These are phyloP conservation scores for Myxozyma neotropica DNA, from an alignment of 805 yeast species.

Conservation along the genomic window DNA sequence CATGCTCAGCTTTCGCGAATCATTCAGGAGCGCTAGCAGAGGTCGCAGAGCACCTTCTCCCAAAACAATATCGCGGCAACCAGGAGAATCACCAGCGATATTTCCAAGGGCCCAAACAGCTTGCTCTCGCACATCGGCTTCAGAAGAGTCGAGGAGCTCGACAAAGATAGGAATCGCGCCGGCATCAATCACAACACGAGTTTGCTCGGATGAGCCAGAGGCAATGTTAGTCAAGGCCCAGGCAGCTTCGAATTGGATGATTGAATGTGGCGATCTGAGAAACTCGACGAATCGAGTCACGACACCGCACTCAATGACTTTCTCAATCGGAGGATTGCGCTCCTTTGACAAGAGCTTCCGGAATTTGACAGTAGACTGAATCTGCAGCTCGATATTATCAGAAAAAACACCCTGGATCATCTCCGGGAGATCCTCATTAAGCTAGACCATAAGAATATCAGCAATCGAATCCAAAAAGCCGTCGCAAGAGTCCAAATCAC, in stretches of 20 bases:
- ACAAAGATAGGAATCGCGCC: slow-evolving; percentile 95
- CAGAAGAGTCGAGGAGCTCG: slow-evolving; percentile 72
- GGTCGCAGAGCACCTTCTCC: slow-evolving; percentile 87
- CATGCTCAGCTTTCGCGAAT: slow-evolving; percentile 77
- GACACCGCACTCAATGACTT: slow-evolving; percentile 90
- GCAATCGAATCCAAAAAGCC: neutral
- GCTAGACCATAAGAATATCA: slow-evolving; percentile 34
- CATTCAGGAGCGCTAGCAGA: slow-evolving; percentile 72
- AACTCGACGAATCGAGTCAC: slow-evolving; percentile 88
- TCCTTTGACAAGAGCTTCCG: slow-evolving; percentile 93
- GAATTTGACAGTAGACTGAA: slow-evolving; percentile 88
- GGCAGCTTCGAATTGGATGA: slow-evolving; percentile 95
- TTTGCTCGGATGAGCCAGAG: slow-evolving; percentile 87
- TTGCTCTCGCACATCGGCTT: slow-evolving; percentile 93
- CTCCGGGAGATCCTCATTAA: slow-evolving; percentile 66
- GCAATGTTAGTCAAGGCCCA: slow-evolving; percentile 99
- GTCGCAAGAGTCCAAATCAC: slow-evolving; percentile 2
- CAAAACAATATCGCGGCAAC: slow-evolving; percentile 86
- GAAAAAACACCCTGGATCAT: slow-evolving; percentile 83
- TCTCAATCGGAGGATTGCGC: slow-evolving; percentile 92
- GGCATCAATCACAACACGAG: slow-evolving; percentile 84
- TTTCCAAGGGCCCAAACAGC: slow-evolving; percentile 99
- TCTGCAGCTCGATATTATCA: slow-evolving; percentile 72
- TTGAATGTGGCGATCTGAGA: slow-evolving; percentile 73
- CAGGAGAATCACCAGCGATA: slow-evolving; percentile 95